Evolutionary conservation across 169 alveolate species (phyloP).

Genomic region (Pseudocohnilembus persalinus): DNA sequence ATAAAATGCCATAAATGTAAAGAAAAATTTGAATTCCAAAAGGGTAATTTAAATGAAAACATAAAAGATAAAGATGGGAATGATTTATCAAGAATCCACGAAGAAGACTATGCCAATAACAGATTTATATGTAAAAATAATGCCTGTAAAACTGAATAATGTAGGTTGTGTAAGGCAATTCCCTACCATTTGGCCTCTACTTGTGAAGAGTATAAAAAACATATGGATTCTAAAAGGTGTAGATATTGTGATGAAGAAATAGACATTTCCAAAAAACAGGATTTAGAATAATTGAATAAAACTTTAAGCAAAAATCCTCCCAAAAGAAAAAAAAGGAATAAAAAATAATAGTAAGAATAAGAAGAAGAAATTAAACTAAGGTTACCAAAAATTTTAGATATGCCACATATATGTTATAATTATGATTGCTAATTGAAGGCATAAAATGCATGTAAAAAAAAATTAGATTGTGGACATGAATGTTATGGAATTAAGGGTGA

Average conservation of each 20-base stretch:
- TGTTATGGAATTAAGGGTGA: conserved; percentile 80
- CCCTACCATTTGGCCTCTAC: conserved; percentile 84
- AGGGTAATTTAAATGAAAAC: conserved; percentile 17
- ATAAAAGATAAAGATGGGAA: conserved; percentile 28
- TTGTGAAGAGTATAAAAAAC: conserved; percentile 69
- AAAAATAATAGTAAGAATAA: too few species aligned
- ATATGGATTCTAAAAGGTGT: conserved; percentile 56
- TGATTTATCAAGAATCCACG: conserved; percentile 1
- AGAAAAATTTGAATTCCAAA: conserved; percentile 21
- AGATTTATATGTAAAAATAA: conserved; percentile 33
- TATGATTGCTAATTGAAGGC: conserved; percentile 59
- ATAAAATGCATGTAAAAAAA: conserved; percentile 63
- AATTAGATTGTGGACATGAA: conserved; percentile 75
- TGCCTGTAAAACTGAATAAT: conserved; percentile 71
- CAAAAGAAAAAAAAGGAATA: too few species aligned
- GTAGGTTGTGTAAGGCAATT: conserved; percentile 61
- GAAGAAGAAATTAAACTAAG: too few species aligned
- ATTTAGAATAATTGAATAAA: too few species aligned
- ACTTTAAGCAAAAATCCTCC: too few species aligned
- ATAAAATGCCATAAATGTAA: conserved; percentile 27
- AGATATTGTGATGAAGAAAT: conserved; percentile 58
- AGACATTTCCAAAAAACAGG: too few species aligned
- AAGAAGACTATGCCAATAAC: conserved; percentile 23
- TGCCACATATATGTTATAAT: conserved; percentile 56
- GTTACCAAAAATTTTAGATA: too few species aligned